Percentiles rank a stretch among this genome's conserved stretches.
Conservation (phyloP, 768 basidiomycete genomes). For the Tulasnella sp. region DNA sequence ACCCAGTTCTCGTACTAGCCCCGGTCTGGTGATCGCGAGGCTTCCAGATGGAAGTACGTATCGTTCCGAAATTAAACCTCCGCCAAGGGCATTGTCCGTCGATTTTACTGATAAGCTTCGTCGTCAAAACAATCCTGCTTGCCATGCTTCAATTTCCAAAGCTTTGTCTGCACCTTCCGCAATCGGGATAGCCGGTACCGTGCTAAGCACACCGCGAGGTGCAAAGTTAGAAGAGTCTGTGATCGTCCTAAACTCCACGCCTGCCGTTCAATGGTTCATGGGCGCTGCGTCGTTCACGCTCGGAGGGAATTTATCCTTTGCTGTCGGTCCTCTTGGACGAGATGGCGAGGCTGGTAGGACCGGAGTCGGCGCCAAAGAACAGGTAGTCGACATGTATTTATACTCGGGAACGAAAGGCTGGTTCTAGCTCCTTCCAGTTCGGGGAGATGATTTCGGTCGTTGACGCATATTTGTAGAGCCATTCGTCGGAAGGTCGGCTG, state of each 20-base stretch:
- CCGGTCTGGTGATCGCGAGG: slow-evolving; percentile 83
- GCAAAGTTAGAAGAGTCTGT: slow-evolving; percentile 85
- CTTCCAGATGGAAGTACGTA: slow-evolving; percentile 76
- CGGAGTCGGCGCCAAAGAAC: slow-evolving; percentile 76
- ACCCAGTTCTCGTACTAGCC: slow-evolving; percentile 54
- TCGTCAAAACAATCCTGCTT: no score
- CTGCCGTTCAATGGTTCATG: slow-evolving; percentile 81
- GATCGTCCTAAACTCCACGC: slow-evolving; percentile 77
- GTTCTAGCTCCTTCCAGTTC: slow-evolving; percentile 51
- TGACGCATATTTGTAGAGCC: background rate
- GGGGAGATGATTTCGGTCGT: background rate
- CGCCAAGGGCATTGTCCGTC: background rate
- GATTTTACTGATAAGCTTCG: background rate
- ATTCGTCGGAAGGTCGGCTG: slow-evolving; percentile 58
- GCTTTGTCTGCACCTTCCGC: slow-evolving; percentile 96
- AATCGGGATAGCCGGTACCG: slow-evolving; percentile 91
- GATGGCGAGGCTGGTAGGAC: slow-evolving; percentile 73
- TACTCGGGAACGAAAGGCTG: slow-evolving; percentile 90
- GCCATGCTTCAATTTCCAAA: slow-evolving; percentile 37
- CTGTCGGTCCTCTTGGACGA: slow-evolving; percentile 28
- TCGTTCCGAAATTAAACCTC: background rate
- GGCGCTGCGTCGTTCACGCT: slow-evolving; percentile 84
- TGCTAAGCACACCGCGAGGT: slow-evolving; percentile 57
- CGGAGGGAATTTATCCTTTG: slow-evolving; percentile 83
- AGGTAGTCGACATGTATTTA: slow-evolving; percentile 90